Percentiles rank a stretch among this genome's conserved stretches.
phyloP scores from a whole-genome alignment of 164 flowering plant species.

The Vitis amurensis region DNA sequence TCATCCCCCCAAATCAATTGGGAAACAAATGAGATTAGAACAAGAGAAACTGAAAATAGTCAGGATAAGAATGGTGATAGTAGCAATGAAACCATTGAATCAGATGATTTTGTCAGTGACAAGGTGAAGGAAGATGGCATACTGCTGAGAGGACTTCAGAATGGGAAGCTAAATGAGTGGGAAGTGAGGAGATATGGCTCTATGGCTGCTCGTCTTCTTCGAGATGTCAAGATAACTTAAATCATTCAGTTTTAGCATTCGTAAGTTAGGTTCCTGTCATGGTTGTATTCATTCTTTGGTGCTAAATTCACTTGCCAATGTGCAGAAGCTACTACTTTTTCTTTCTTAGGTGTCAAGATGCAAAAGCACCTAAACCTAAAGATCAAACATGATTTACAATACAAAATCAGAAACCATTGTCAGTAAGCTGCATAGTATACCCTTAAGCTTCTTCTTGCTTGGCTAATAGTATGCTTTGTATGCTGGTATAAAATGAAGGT shows the following conservation, averaged over 20 bases:
- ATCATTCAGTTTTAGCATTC: background rate
- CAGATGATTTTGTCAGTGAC: constrained; percentile 16
- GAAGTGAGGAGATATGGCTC: constrained; percentile 87
- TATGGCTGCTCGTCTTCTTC: constrained; percentile 87
- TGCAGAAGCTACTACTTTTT: too few relatives aligned
- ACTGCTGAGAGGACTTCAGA: constrained; percentile 12
- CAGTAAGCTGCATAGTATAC: too few relatives aligned
- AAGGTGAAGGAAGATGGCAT: constrained; percentile 18
- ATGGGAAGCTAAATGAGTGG: constrained; percentile 56
- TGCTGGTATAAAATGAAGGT: too few relatives aligned
- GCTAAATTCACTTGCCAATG: too few relatives aligned
- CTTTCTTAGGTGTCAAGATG: too few relatives aligned
- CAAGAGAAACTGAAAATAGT: constrained; percentile 6
- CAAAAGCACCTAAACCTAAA: too few relatives aligned
- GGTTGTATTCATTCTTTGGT: too few relatives aligned
- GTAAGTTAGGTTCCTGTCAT: background rate
- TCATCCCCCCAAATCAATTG: constrained; percentile 4
- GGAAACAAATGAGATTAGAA: constrained; percentile 20
- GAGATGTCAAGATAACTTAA: constrained; percentile 66
- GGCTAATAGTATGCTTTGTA: too few relatives aligned
- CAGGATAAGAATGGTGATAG: constrained; percentile 18
- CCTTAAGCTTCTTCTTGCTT: too few relatives aligned
- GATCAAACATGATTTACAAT: too few relatives aligned
- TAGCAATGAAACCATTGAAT: constrained; percentile 12
- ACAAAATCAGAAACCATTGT: too few relatives aligned